Base-by-base conservation (phyloP, 352 stramenopile genomes). In the Phytophthora sp. region DNA sequence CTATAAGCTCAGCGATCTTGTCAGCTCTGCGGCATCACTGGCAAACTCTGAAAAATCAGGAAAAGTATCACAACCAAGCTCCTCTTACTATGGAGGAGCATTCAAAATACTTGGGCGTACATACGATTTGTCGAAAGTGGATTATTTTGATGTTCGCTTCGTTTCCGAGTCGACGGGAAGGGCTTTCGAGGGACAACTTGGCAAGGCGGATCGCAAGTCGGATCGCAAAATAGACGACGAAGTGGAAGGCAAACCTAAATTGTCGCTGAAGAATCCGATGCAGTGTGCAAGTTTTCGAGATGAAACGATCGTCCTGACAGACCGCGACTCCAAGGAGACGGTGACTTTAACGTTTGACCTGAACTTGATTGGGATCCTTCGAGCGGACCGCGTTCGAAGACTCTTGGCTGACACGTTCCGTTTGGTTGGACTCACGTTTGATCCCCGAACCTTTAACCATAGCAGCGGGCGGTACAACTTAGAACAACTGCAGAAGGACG, bases 371-470 rank as follows among this genome's bases (percentile, higher is more conserved):
- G 84, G 76, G 0, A 78, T 92, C 20, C 69, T 80, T 54, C 74
- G 84, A 20, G 77, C 74, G 0, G 72, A 88, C 4, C 73, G 82
- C 15, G 35, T 90, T 9, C 74, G 82, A 31, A 74, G 74, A 8
- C 66, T 89, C 16, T 71, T 92, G 4, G 68, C 74, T 0, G 84
- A 92, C 41, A 89, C 80, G 0, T 90, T 90, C 41, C 78, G 77
- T 2, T 57, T 89, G n/a, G 82, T 89, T 12, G 80, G 80, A 0
- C 65, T 92, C 6, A 57, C 80, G 20, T 92, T 90, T 29, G 79
- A 92, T n/a, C 38, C 69, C 2, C 71, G 73, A 31, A 63, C 65
- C 4, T 75, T 89, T 33, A 77, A 77, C n/a, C 63, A 80, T 52
- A 57, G 29, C n/a, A 53, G 29, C 29, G 49, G 53, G 16, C 46